Conservation (phyloP, 352 stramenopile species). For the Phytophthora tentaculata region DNA sequence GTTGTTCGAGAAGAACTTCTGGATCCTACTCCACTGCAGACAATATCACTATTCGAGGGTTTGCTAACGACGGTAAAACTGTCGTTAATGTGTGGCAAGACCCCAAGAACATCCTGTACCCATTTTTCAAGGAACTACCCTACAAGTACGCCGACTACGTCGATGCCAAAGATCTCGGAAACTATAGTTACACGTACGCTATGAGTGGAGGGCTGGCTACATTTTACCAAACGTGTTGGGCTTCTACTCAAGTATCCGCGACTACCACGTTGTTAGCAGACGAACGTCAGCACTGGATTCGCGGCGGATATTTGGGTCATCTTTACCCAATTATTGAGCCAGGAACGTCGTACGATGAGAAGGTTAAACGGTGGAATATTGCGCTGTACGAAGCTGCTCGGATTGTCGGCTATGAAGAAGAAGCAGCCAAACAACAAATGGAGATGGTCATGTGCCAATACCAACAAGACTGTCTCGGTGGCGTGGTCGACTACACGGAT, state of each 20-base stretch:
- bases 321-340: slow-evolving; percentile 24
- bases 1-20: slow-evolving; percentile 26
- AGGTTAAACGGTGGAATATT: slow-evolving; percentile 52
- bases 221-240: slow-evolving; percentile 58
- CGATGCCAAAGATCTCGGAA: slow-evolving; percentile 54
- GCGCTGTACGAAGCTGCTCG: slow-evolving; percentile 53
- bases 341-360: slow-evolving; percentile 32
- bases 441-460: slow-evolving; percentile 61
- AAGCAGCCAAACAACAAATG: slow-evolving; percentile 52
- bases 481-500: slow-evolving; percentile 49
- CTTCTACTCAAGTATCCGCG: not conserved
- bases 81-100: slow-evolving; percentile 46
- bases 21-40: slow-evolving; percentile 26
- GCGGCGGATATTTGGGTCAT: not conserved
- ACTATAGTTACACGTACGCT: slow-evolving; percentile 71
- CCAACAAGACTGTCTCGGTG: slow-evolving; percentile 56
- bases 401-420: slow-evolving; percentile 49
- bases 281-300: not conserved
- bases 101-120: slow-evolving; percentile 53
- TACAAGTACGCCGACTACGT: slow-evolving; percentile 48
- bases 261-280: slow-evolving; percentile 12
- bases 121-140: slow-evolving; percentile 72
- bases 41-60: slow-evolving; percentile 37
- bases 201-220: slow-evolving; percentile 50
- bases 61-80: slow-evolving; percentile 21